These are phyloP conservation scores for Vigna radiata DNA, from an alignment of 306 rosid species.

Conservation along the genomic window DNA sequence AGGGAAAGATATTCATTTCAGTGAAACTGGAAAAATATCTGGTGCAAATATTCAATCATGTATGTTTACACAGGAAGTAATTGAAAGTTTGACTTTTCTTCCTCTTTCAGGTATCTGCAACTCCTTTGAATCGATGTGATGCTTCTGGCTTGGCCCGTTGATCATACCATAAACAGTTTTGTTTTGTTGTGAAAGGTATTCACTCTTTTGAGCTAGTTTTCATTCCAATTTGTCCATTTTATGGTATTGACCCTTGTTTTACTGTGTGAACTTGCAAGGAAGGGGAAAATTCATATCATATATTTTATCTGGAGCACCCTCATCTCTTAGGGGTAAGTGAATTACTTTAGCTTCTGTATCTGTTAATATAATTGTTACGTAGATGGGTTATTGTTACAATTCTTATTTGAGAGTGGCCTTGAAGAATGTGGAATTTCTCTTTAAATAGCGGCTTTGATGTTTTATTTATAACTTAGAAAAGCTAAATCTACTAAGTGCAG, in stretches of 20 bases:
- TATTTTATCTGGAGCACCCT: no score
- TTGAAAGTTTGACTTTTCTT: conserved; percentile 40
- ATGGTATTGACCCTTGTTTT: conserved; percentile 37
- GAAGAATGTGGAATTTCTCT: no score
- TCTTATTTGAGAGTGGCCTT: no score
- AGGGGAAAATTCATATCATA: conserved; percentile 97
- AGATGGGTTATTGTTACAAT: no score
- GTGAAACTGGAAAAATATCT: conserved; percentile 95
- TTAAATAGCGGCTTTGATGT: no score
- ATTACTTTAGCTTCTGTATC: no score
- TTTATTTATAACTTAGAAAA: no score
- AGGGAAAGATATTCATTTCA: conserved; percentile 99
- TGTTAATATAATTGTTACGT: no score
- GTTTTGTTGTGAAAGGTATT: conserved; percentile 99
- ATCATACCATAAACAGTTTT: conserved; percentile 46
- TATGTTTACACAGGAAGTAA: conserved; percentile 54
- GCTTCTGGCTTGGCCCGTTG: conserved; percentile 24
- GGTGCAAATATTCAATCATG: conserved; percentile 98
- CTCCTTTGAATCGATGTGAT: conserved; percentile 45
- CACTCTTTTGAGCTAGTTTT: conserved; percentile 36
- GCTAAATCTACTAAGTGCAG: no score
- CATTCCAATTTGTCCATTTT: conserved; percentile 33
- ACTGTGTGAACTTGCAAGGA: conserved; percentile 74
- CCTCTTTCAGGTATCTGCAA: no score
- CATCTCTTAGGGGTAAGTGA: no score